phyloP scores from a whole-genome alignment of 805 yeast species.

The Ogataea salicorniae region DNA sequence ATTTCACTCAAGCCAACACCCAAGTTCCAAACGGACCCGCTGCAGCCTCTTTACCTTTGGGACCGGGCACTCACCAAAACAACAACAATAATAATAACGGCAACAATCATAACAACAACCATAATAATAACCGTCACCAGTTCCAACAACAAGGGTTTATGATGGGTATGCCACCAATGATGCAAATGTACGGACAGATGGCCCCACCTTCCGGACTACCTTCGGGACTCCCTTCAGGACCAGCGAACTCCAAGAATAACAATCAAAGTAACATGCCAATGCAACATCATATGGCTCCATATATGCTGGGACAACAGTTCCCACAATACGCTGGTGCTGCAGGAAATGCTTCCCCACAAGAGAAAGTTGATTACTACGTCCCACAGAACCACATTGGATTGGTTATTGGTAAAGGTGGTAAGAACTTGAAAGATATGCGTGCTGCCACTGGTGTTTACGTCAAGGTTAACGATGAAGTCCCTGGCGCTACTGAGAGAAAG shows the following conservation, averaged over 20 bases:
- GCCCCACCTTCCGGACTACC: constrained; percentile 7
- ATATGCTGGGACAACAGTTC: constrained; percentile 3
- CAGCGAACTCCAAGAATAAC: no score
- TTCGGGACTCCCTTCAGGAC: background rate
- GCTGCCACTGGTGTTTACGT: constrained; percentile 72
- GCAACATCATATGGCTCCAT: constrained; percentile 3
- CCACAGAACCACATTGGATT: constrained; percentile 78
- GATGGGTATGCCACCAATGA: constrained; percentile 25
- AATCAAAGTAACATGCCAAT: constrained; percentile 3
- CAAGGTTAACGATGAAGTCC: constrained; percentile 55
- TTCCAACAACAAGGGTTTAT: constrained; percentile 10
- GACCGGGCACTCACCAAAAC: background rate
- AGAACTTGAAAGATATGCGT: constrained; percentile 72
- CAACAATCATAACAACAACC: background rate
- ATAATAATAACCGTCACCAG: constrained; percentile 8
- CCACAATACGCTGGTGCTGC: constrained; percentile 10
- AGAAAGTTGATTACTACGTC: constrained; percentile 61
- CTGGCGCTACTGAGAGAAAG: constrained; percentile 54
- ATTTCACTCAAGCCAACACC: constrained; percentile 27
- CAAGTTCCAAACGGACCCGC: constrained; percentile 9
- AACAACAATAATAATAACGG: background rate
- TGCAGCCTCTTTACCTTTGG: background rate
- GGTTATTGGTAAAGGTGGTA: constrained; percentile 83
- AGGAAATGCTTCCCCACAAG: constrained; percentile 28
- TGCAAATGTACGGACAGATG: constrained; percentile 22